Evolutionary conservation across 2,329 filamentous ascomycete species (phyloP), one percentile per base, ranked within the genome.

Genomic region (Juglanconis oblonga): DNA sequence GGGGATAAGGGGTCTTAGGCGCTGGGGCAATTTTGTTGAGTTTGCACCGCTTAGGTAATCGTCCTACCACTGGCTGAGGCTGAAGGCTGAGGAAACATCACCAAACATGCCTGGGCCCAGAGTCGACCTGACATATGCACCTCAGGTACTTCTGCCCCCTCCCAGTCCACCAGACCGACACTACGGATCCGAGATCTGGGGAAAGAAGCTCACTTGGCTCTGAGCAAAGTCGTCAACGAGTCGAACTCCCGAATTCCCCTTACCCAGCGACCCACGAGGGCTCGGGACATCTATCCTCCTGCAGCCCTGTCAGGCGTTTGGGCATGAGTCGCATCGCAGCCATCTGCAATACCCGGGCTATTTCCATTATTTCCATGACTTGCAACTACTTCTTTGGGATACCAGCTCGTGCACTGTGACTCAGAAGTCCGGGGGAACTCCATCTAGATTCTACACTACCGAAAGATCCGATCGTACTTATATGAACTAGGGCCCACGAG

Each of bases 231-330:
- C n/a, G 40, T 7, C 42, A 13, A 45, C 8, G 42, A 7, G 17
- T 24, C n/a, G 45, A 48, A 45, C n/a, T 36, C 32, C 47, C 55
- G 33, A 57, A 24, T 7, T 45, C 61, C 57, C 61, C 58, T 57
- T 63, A 63, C 61, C 61, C 61, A 63, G 52, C 52, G 58, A 50
- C 58, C 61, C 61, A 63, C 61, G 61, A 61, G 31, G 49, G 53
- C 31, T 42, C 29, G 44, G 42, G 58, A 61, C 42, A 51, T 36
- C 48, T 54, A 44, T 57, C 58, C 54, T 56, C 55, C 42, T 59
- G 36, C 49, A 54, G 50, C 50, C 55, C 51, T 61, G 55, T 52
- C 52, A 62, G 52, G 44, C 53, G 38, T 50, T 53, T 50, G 38
- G 57, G 53, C 60, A 62, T 59, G 61, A 62, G 50, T 62, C 61